These are phyloP conservation scores for Monilinia fructigena DNA, from an alignment of 2,329 filamentous ascomycete genomes.

Conservation along the genomic window DNA sequence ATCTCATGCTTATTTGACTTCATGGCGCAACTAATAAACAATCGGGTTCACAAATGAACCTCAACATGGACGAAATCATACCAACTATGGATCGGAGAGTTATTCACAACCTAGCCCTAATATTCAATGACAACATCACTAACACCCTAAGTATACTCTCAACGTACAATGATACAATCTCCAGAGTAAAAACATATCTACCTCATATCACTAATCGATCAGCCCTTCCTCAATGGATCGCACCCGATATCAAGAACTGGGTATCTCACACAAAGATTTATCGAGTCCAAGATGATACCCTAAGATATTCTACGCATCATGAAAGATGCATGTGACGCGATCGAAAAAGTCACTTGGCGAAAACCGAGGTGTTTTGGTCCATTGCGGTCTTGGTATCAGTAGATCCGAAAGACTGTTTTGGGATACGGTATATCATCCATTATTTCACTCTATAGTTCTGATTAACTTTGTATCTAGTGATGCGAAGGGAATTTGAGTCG, in stretches of 20 bases:
- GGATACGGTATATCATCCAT: not conserved
- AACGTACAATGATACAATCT: slow-evolving; percentile 1
- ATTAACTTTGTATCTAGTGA: not conserved
- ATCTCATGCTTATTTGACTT: no score
- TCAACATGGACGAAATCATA: slow-evolving; percentile 3
- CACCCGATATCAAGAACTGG: not conserved
- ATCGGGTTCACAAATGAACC: not conserved
- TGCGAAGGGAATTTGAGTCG: not conserved
- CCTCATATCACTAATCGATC: not conserved
- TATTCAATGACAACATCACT: not conserved
- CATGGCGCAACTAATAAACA: not conserved
- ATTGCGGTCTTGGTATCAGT: slow-evolving; percentile 11
- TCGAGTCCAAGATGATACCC: slow-evolving; percentile 6
- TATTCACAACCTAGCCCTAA: not conserved
- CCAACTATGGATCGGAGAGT: slow-evolving; percentile 14
- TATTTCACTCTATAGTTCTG: no score
- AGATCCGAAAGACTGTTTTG: not conserved
- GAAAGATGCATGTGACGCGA: not conserved
- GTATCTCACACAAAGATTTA: not conserved
- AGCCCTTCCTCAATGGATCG: slow-evolving; percentile 9
- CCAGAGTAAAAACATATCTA: not conserved
- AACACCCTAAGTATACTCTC: not conserved
- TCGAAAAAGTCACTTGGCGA: not conserved
- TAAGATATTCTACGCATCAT: not conserved
- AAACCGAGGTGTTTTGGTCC: not conserved